These are phyloP conservation scores for Crucibulum laeve DNA, from an alignment of 768 basidiomycete genomes.

Conservation along the genomic window DNA sequence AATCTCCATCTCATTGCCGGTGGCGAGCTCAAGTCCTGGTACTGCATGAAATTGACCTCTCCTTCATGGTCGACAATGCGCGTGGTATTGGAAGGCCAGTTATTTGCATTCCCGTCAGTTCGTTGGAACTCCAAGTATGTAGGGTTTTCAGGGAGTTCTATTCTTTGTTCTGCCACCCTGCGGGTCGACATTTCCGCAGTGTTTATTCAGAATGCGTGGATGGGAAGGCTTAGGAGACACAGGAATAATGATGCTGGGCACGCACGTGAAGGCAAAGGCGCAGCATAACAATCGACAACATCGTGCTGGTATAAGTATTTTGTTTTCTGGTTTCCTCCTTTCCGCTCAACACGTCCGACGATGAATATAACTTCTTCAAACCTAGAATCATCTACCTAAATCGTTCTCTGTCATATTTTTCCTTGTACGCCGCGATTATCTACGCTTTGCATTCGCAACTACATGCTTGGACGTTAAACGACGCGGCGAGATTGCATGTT, in stretches of 20 bases:
- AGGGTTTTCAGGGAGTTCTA: constrained; percentile 45
- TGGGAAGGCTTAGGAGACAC: not conserved
- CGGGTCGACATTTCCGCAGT: constrained; percentile 19
- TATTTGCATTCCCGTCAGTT: constrained; percentile 51
- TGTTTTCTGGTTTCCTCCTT: no score
- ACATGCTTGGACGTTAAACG: constrained; percentile 66
- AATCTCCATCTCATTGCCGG: constrained; percentile 57
- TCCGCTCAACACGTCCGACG: not conserved
- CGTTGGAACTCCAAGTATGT: constrained; percentile 54
- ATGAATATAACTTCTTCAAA: not conserved
- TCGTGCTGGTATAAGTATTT: no score
- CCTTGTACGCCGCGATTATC: constrained; percentile 35
- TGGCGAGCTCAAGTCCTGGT: constrained; percentile 44
- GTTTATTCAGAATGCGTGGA: not conserved
- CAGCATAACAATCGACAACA: no score
- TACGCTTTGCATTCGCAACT: constrained; percentile 44
- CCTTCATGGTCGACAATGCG: constrained; percentile 52
- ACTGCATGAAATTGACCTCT: constrained; percentile 69
- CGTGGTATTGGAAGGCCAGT: constrained; percentile 57
- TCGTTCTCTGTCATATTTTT: not conserved
- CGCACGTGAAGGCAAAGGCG: constrained; percentile 5
- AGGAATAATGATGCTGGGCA: not conserved
- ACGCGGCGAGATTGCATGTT: constrained; percentile 48
- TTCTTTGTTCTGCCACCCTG: constrained; percentile 18
- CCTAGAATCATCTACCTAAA: not conserved